These are phyloP conservation scores for Paramyrothecium roridum DNA, from an alignment of 2,329 filamentous ascomycete genomes.

Conservation along the genomic window DNA sequence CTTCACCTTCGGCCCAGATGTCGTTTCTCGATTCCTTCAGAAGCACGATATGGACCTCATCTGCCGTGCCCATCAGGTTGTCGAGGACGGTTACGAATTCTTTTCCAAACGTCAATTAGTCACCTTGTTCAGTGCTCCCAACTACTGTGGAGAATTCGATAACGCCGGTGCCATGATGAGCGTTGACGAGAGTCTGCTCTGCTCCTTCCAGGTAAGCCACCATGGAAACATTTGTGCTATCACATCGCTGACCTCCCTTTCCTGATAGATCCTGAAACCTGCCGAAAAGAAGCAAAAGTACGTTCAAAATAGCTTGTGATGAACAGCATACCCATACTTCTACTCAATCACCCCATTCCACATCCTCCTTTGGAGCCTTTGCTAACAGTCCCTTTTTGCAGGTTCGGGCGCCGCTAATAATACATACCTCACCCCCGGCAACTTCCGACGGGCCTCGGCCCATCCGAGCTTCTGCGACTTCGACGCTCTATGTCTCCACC, in stretches of 20 bases:
- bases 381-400: conserved; percentile 71
- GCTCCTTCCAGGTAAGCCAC: conserved; percentile 86
- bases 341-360: too few species aligned
- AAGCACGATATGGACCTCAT: conserved; percentile 99
- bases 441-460: conserved; percentile 1
- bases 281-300: conserved; percentile 99
- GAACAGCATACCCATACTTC: background rate
- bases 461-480: conserved; percentile 17
- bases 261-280: conserved; percentile 85
- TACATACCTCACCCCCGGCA: background rate
- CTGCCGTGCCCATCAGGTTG: conserved; percentile 96
- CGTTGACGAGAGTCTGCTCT: conserved; percentile 95
- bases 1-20: conserved; percentile 96
- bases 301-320: conserved; percentile 65
- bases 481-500: conserved; percentile 18
- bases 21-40: conserved; percentile 94
- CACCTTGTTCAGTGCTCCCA: conserved; percentile 95
- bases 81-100: conserved; percentile 99
- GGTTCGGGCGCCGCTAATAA: conserved; percentile 91
- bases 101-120: conserved; percentile 98
- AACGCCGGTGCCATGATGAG: conserved; percentile 99
- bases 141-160: conserved; percentile 99
- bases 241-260: background rate
- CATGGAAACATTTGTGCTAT: background rate
- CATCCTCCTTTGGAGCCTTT: conserved; percentile 25